These are phyloP conservation scores for Penicillium thymicola DNA, from an alignment of 2,329 filamentous ascomycete species.

Conservation along the genomic window DNA sequence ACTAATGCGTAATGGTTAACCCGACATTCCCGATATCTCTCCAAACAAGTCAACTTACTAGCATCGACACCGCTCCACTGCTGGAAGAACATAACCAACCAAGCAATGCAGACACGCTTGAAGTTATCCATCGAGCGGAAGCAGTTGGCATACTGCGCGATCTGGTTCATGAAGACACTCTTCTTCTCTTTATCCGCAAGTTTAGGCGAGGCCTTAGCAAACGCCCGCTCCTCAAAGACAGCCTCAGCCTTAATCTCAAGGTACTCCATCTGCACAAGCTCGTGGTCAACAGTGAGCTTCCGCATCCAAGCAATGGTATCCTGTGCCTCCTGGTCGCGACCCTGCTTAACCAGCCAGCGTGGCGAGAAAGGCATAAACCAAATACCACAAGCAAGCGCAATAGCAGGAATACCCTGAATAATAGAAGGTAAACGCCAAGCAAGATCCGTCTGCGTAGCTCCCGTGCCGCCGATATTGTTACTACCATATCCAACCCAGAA, in stretches of 20 bases:
- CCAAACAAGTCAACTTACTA: constrained; percentile 15
- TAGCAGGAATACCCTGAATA: constrained; percentile 44
- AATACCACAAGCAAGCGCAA: constrained; percentile 35
- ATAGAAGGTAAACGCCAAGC: constrained; percentile 48
- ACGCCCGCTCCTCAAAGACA: constrained; percentile 44
- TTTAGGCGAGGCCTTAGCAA: constrained; percentile 47
- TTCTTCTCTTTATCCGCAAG: constrained; percentile 32
- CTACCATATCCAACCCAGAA: constrained; percentile 42
- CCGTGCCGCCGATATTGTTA: constrained; percentile 38
- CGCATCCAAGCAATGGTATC: constrained; percentile 26
- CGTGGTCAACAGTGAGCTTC: constrained; percentile 33
- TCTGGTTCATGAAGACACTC: constrained; percentile 45
- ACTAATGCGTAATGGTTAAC: constrained; percentile 24
- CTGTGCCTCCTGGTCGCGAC: constrained; percentile 45
- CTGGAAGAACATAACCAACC: constrained; percentile 50
- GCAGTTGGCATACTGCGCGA: constrained; percentile 52
- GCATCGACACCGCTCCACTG: constrained; percentile 47
- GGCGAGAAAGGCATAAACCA: constrained; percentile 55
- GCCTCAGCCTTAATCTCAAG: constrained; percentile 49
- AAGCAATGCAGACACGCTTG: constrained; percentile 46
- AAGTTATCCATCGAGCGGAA: constrained; percentile 51
- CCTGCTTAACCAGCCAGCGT: constrained; percentile 50
- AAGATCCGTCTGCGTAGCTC: constrained; percentile 35
- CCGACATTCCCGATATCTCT: constrained; percentile 7
- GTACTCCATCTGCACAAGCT: constrained; percentile 45